A percentile compares a stretch with the other conserved stretches of the same genome.
Evolutionary conservation across 139 green algal genomes (phyloP).

Genomic region (Mesotaenium endlicherianum): DNA sequence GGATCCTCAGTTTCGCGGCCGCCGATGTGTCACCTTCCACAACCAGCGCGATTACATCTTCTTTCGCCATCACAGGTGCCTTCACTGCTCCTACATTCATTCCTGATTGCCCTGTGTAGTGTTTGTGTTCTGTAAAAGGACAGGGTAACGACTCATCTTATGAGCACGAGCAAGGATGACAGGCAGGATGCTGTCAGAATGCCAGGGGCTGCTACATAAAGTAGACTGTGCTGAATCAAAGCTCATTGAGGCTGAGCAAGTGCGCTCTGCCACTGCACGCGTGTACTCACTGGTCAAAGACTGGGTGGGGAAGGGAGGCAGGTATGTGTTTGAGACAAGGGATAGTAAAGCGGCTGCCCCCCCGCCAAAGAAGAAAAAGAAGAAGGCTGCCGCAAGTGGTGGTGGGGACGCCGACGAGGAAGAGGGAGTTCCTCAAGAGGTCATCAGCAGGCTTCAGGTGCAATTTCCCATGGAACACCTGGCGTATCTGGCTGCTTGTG

Average conservation of each 20-base stretch:
- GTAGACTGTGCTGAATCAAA: no score
- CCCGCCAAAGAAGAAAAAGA: neutral
- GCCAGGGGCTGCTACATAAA: no score
- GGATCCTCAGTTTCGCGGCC: slow-evolving; percentile 85
- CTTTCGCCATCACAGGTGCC: slow-evolving; percentile 68
- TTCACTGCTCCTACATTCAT: neutral
- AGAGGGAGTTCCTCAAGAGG: neutral
- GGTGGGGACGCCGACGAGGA: neutral
- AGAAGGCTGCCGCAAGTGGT: neutral
- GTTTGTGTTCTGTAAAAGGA: no score
- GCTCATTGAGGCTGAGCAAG: no score
- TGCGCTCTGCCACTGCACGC: no score
- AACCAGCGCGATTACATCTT: slow-evolving; percentile 99
- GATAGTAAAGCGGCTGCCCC: slow-evolving; percentile 8
- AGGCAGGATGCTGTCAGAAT: no score
- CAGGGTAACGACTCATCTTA: no score
- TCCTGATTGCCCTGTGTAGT: neutral
- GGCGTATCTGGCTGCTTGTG: no score
- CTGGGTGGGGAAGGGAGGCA: no score
- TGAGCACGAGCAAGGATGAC: no score
- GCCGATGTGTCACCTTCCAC: slow-evolving; percentile 94
- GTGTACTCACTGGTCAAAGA: no score
- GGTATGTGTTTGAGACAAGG: slow-evolving; percentile 44
- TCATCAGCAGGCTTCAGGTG: slow-evolving; percentile 19
- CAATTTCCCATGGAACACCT: no score